phyloP scores from a whole-genome alignment of 1,139 yeast species.

The Protomyces arabidopsidicola region DNA sequence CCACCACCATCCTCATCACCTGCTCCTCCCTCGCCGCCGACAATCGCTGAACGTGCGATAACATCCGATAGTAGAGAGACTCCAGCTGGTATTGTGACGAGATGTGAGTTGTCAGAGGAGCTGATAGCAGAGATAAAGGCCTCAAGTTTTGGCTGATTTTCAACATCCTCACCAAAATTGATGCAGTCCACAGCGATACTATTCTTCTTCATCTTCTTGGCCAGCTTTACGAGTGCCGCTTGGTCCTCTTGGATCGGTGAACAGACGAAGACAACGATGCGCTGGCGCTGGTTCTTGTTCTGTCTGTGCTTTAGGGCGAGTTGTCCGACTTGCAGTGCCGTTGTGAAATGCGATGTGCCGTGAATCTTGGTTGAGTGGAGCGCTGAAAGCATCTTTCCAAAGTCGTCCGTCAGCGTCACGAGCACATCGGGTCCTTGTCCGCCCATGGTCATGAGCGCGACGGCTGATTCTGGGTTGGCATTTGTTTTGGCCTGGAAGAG shows the following conservation, averaged over 20 bases:
- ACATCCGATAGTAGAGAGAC: constrained; percentile 73
- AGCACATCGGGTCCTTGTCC: constrained; percentile 61
- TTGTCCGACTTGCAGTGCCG: constrained; percentile 95
- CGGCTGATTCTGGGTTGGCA: constrained; percentile 89
- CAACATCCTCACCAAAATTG: constrained; percentile 83
- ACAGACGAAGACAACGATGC: constrained; percentile 86
- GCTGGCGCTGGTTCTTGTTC: constrained; percentile 84
- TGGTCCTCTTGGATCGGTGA: constrained; percentile 72
- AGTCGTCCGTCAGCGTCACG: constrained; percentile 81
- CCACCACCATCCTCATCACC: constrained; percentile 45
- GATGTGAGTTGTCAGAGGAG: constrained; percentile 72
- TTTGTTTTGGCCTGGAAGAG: constrained; percentile 81
- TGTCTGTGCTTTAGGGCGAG: constrained; percentile 94
- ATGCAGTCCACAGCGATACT: constrained; percentile 84
- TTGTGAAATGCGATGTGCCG: constrained; percentile 66
- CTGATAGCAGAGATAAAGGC: constrained; percentile 72
- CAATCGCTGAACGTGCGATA: constrained; percentile 63
- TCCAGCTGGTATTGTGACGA: constrained; percentile 85
- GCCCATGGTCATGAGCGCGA: constrained; percentile 72
- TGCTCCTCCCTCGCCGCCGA: constrained; percentile 52
- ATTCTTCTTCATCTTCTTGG: constrained; percentile 90
- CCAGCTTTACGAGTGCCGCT: constrained; percentile 73
- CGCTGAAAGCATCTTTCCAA: constrained; percentile 83
- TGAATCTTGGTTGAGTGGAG: constrained; percentile 73
- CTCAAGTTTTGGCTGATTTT: constrained; percentile 73